phyloP scores from a whole-genome alignment of 192 early-diverging fungal species.

The Blastocladiella britannica region DNA sequence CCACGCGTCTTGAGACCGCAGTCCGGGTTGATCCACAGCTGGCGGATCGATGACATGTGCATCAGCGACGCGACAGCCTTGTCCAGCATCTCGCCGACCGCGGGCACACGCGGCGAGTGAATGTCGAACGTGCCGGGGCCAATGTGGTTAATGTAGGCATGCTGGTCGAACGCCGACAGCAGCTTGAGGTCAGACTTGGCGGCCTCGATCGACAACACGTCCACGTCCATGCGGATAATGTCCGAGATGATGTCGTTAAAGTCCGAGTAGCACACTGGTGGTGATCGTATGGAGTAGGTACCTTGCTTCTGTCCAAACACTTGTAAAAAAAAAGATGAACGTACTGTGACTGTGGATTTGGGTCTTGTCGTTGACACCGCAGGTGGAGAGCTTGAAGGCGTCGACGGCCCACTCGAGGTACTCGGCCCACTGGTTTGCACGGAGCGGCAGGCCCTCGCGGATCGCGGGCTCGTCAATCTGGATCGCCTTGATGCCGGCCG shows the following conservation, averaged over 20 bases:
- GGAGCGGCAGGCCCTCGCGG: constrained; percentile 91
- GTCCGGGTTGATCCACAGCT: constrained; percentile 96
- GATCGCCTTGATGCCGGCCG: constrained; percentile 75
- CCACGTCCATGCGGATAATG: constrained; percentile 75
- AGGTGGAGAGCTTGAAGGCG: constrained; percentile 74
- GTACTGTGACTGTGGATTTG: constrained; percentile 98
- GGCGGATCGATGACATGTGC: constrained; percentile 55
- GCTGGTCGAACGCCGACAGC: constrained; percentile 58
- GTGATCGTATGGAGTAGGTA: too few species aligned
- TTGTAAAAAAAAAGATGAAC: too few species aligned
- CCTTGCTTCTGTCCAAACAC: too few species aligned
- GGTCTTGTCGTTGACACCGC: constrained; percentile 61
- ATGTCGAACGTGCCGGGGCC: constrained; percentile 98
- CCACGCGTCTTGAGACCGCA: constrained; percentile 93
- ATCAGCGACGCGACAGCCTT: constrained; percentile 63
- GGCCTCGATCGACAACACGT: constrained; percentile 96
- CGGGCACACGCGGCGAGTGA: constrained; percentile 91
- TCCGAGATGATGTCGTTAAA: constrained; percentile 96
- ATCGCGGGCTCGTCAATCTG: constrained; percentile 99
- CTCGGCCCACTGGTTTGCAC: constrained; percentile 57
- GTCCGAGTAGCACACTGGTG: constrained; percentile 99
- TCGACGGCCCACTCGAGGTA: constrained; percentile 94
- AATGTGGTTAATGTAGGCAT: constrained; percentile 71
- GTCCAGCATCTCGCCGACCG: constrained; percentile 65
- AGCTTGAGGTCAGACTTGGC: constrained; percentile 94